Conservation (phyloP, 2,329 filamentous ascomycete genomes). For the Aspergillus fumigatus region DNA sequence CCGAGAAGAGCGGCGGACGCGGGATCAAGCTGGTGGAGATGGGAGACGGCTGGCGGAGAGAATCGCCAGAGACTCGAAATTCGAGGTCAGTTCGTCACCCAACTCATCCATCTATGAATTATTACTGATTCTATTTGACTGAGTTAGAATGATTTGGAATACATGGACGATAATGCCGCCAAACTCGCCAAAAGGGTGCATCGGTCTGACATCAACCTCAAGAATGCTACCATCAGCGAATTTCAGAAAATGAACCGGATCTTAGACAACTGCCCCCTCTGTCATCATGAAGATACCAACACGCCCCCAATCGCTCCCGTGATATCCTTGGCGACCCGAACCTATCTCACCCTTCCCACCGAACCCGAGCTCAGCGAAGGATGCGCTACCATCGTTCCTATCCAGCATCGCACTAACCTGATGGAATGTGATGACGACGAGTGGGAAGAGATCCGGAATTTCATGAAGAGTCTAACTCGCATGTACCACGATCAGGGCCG, state of each 20-base stretch:
- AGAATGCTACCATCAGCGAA: conserved; percentile 79
- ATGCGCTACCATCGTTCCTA: conserved; percentile 82
- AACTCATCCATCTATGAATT: not conserved
- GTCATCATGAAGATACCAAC: conserved; percentile 80
- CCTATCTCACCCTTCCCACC: conserved; percentile 82
- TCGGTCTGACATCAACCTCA: conserved; percentile 81
- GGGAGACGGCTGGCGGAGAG: conserved; percentile 79
- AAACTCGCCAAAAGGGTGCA: conserved; percentile 84
- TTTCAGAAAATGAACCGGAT: conserved; percentile 86
- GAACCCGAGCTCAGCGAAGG: conserved; percentile 81
- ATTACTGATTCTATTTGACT: conserved; percentile 12
- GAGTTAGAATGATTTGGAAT: conserved; percentile 73
- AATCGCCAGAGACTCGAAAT: conserved; percentile 89
- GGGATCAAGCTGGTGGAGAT: conserved; percentile 71
- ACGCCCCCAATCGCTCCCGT: conserved; percentile 78
- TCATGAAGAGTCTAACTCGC: conserved; percentile 92
- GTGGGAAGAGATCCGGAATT: conserved; percentile 98
- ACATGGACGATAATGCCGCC: conserved; percentile 93
- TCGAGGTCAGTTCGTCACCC: conserved; percentile 52
- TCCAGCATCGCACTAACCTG: conserved; percentile 81
- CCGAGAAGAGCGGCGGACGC: conserved; percentile 82
- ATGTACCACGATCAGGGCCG: conserved; percentile 93
- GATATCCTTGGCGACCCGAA: conserved; percentile 77
- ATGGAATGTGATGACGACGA: conserved; percentile 99
- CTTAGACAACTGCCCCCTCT: conserved; percentile 83